phyloP scores from a whole-genome alignment of 192 early-diverging fungal genomes.

The Phlyctochytrium bullatum region DNA sequence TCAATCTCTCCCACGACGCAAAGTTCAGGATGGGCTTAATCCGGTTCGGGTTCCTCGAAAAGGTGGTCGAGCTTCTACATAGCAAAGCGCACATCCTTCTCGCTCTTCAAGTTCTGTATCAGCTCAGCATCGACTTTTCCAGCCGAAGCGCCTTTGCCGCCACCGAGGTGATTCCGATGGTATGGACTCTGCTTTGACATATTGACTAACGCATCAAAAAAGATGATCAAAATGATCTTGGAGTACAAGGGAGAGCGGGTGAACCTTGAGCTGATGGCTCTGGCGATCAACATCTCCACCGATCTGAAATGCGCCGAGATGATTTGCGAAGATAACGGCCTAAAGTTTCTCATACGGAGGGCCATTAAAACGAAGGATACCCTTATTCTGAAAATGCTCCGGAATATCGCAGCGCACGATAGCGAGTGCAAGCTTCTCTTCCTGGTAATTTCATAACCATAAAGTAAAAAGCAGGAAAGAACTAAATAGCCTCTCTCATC shows the following conservation, averaged over 20 bases:
- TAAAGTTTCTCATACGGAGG: constrained; percentile 54
- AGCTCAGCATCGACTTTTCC: constrained; percentile 45
- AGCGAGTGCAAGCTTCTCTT: constrained; percentile 39
- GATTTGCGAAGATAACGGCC: constrained; percentile 44
- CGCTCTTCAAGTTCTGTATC: constrained; percentile 47
- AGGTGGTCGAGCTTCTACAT: constrained; percentile 33
- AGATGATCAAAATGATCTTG: constrained; percentile 50
- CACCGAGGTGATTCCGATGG: constrained; percentile 33
- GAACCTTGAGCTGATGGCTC: constrained; percentile 46
- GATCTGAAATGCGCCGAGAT: constrained; percentile 33
- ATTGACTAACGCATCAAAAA: neutral
- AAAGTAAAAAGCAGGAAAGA: no score
- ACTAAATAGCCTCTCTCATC: neutral
- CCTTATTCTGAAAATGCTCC: constrained; percentile 54
- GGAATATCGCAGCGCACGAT: constrained; percentile 42
- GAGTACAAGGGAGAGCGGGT: constrained; percentile 42
- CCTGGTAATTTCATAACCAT: no score
- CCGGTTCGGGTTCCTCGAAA: constrained; percentile 26
- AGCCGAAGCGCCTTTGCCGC: constrained; percentile 29
- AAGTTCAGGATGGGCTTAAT: constrained; percentile 34
- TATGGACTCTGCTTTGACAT: constrained; percentile 1
- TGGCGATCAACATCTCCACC: constrained; percentile 51
- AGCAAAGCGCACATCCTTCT: constrained; percentile 35
- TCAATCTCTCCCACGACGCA: constrained; percentile 50
- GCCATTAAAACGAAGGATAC: constrained; percentile 52